These are phyloP conservation scores for Fennellomyces sp. DNA, from an alignment of 371 early-diverging fungal species.

Conservation along the genomic window DNA sequence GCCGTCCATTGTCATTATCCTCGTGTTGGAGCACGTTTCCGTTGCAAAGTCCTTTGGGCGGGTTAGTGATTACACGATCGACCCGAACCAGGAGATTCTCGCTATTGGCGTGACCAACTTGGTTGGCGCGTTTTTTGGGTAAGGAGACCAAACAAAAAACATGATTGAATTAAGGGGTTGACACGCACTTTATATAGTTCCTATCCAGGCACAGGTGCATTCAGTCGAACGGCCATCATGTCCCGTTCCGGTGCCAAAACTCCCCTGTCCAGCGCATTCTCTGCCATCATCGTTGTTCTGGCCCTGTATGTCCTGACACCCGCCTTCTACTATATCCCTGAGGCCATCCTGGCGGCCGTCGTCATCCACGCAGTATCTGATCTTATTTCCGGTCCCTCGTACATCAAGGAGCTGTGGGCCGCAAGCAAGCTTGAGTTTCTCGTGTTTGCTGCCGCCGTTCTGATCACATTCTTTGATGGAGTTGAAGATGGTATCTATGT, in stretches of 20 bases:
- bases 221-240: conserved; percentile 88
- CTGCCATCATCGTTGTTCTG: conserved; percentile 72
- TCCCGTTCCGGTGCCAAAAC: conserved; percentile 78
- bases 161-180: neutral
- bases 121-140: conserved; percentile 79
- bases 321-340: conserved; percentile 87
- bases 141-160: conserved; percentile 5
- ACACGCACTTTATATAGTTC: conserved; percentile 41
- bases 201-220: conserved; percentile 87
- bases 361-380: conserved; percentile 76
- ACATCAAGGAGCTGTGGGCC: conserved; percentile 30
- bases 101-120: conserved; percentile 85
- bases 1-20: conserved; percentile 64
- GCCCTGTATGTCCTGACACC: conserved; percentile 83
- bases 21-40: conserved; percentile 79
- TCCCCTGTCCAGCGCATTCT: conserved; percentile 80
- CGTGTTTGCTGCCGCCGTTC: conserved; percentile 50
- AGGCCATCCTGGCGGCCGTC: conserved; percentile 76
- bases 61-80: conserved; percentile 52
- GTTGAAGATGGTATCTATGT: conserved; percentile 31
- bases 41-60: conserved; percentile 80
- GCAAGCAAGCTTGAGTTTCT: conserved; percentile 54
- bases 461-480: conserved; percentile 60
- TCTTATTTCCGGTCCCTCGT: conserved; percentile 39
- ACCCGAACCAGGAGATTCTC: conserved; percentile 81